Conservation (phyloP, 2,329 filamentous ascomycete species). For the Dothideomycetes sp. region DNA sequence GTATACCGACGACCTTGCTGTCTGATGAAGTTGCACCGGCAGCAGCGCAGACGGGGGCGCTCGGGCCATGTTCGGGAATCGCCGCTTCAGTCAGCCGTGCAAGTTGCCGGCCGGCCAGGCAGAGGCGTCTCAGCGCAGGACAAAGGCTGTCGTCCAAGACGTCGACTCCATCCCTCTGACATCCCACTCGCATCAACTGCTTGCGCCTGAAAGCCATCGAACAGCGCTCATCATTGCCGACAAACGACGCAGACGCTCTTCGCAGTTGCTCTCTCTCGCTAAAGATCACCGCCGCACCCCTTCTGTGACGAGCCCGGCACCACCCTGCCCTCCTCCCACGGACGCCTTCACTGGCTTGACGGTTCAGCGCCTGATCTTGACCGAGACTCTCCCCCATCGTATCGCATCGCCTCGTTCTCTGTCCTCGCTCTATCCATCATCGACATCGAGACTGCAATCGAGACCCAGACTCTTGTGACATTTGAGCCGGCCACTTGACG, state of each 20-base stretch:
- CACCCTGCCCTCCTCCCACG: slow-evolving; percentile 27
- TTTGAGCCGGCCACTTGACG: slow-evolving; percentile 4
- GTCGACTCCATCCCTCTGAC: neutral
- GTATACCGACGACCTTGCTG: neutral
- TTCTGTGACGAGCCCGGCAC: slow-evolving; percentile 22
- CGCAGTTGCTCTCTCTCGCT: neutral
- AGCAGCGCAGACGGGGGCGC: neutral
- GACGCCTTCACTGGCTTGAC: slow-evolving; percentile 54
- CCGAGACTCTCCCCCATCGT: neutral
- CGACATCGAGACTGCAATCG: no score
- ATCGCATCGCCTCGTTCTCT: no score
- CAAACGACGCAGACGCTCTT: neutral
- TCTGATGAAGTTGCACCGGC: neutral
- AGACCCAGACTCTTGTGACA: neutral
- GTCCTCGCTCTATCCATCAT: no score
- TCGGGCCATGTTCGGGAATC: slow-evolving; percentile 4
- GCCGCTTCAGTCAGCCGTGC: neutral
- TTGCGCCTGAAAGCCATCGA: neutral
- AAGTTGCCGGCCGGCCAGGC: neutral
- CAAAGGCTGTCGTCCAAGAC: neutral
- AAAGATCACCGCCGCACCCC: slow-evolving; percentile 17
- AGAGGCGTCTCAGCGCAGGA: no score
- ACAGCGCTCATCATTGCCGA: neutral
- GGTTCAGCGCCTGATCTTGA: slow-evolving; percentile 5
- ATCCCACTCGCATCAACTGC: neutral